phyloP scores from a whole-genome alignment of 2,329 filamentous ascomycete species.

The Monosporascus sp. region DNA sequence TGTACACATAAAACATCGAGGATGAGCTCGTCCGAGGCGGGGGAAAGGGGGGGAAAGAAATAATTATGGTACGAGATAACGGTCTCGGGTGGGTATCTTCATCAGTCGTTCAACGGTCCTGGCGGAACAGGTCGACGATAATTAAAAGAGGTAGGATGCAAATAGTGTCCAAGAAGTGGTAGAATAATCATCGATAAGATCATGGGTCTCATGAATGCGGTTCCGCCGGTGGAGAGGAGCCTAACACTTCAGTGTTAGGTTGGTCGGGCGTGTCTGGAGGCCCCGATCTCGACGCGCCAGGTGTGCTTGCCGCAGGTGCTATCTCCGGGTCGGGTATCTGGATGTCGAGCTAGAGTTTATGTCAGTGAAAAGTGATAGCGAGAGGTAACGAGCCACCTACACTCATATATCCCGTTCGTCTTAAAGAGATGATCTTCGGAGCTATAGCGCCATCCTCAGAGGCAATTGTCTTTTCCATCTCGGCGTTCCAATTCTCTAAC shows the following conservation, averaged over 20 bases:
- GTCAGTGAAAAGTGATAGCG: slow-evolving; percentile 16
- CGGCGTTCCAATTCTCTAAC: slow-evolving; percentile 81
- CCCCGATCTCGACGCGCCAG: slow-evolving; percentile 31
- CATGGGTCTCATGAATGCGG: not conserved
- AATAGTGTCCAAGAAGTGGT: slow-evolving; percentile 6
- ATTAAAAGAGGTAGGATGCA: slow-evolving; percentile 11
- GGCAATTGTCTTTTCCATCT: slow-evolving; percentile 53
- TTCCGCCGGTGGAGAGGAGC: not conserved
- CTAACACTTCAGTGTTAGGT: not conserved
- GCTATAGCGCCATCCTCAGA: slow-evolving; percentile 45
- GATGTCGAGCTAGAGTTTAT: slow-evolving; percentile 60
- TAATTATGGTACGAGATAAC: slow-evolving; percentile 3
- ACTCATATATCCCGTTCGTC: slow-evolving; percentile 83
- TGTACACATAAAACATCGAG: not conserved
- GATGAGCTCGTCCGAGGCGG: not conserved
- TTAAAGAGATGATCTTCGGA: slow-evolving; percentile 71
- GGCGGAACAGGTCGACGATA: slow-evolving; percentile 8
- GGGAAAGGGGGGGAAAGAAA: slow-evolving; percentile 1
- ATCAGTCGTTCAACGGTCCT: slow-evolving; percentile 19
- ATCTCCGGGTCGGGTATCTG: slow-evolving; percentile 77
- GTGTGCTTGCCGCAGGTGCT: slow-evolving; percentile 44
- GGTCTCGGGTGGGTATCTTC: slow-evolving; percentile 19
- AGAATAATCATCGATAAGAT: slow-evolving; percentile 2
- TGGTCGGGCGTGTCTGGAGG: slow-evolving; percentile 8
- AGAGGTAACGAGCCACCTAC: slow-evolving; percentile 41